Evolutionary conservation across 495 filamentous ascomycete genomes (phyloP), one percentile per base, ranked within the genome.

Genomic region (Xylaria acuta): DNA sequence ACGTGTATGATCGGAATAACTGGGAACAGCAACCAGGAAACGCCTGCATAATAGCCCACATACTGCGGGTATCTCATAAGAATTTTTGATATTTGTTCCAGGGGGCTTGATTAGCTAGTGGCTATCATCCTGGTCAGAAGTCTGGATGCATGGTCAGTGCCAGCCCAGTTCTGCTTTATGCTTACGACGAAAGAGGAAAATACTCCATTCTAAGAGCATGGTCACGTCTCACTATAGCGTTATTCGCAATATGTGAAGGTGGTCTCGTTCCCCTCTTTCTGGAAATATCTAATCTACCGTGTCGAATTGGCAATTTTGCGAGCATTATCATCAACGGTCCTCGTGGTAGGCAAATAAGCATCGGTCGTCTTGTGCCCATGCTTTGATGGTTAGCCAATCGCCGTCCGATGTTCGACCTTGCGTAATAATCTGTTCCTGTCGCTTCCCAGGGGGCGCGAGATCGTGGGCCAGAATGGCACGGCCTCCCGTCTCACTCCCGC

Each of bases 401-500:
- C 5, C 2, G 64, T 16, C 1, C 9, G 3, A 8, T n/a, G 6
- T 6, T 22, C 5, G 9, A 18, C 45, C 45, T 66, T 53, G 45
- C 64, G 45, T 66, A 16, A 47, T 47, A 30, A 6, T 38, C 56
- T 34, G 63, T 49, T 27, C 9, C n/a, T 67, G 47, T 56, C 47
- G 32, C 45, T 22, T 67, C 49, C n/a, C 49, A n/a, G 49, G 65
- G 43, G 49, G 34, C 41, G 32, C 20, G n/a, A 56, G 69, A 71
- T 71, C 69, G 63, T 9, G 59, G 36, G 60, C 69, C 40, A 70
- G 43, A 63, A 27, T 71, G 45, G 69, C 69, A 71, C 59, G 69
- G 69, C 69, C 69, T 71, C 69, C 69, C 69, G 69, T 71, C 59
- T 64, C 69, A 54, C 59, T 64, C 69, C 60, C 68, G 68, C 43